These are phyloP conservation scores for Cladosporium cucumerinum DNA, from an alignment of 2,329 filamentous ascomycete genomes.

Conservation along the genomic window DNA sequence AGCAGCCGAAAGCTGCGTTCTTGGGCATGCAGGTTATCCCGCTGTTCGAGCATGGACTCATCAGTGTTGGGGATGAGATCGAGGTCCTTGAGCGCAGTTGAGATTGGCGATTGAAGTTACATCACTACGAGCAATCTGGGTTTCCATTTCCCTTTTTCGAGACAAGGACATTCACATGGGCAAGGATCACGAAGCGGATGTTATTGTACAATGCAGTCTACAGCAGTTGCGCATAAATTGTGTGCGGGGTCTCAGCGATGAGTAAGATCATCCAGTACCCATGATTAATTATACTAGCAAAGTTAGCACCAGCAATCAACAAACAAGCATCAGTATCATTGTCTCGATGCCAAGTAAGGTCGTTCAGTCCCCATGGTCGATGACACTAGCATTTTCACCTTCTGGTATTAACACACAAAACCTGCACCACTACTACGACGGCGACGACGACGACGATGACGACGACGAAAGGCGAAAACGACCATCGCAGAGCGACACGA, in stretches of 20 bases:
- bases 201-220: background rate
- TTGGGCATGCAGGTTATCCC: conserved; percentile 35
- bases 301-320: background rate
- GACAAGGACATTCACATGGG: background rate
- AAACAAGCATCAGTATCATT: background rate
- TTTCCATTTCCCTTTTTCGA: background rate
- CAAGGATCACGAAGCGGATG: background rate
- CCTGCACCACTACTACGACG: background rate
- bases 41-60: conserved; percentile 26
- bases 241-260: background rate
- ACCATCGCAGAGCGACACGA: background rate
- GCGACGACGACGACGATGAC: background rate
- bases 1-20: conserved; percentile 26
- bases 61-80: conserved; percentile 33
- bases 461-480: background rate
- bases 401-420: background rate
- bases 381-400: background rate
- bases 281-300: background rate
- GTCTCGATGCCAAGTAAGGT: background rate
- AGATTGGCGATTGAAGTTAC: background rate
- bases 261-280: background rate
- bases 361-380: background rate
- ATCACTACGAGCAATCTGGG: background rate
- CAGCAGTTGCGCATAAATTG: background rate
- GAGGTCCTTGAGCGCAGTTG: conserved; percentile 27